These are phyloP conservation scores for Lecanosticta acicola DNA, from an alignment of 2,329 filamentous ascomycete genomes.

Conservation along the genomic window DNA sequence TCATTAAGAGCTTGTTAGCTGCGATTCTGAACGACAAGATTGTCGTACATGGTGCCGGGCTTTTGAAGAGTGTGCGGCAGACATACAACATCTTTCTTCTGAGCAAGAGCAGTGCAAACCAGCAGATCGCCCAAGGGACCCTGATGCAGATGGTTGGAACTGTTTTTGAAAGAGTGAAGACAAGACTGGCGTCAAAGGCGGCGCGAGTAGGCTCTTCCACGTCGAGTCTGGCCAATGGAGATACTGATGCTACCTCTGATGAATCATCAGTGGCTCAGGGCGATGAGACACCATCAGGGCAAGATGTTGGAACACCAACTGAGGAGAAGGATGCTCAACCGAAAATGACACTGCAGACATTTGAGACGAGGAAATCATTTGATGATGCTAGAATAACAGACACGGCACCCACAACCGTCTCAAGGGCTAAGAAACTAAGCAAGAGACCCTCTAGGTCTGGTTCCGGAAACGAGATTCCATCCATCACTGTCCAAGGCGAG, in stretches of 20 bases:
- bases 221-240: constrained; percentile 36
- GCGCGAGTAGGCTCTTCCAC: constrained; percentile 55
- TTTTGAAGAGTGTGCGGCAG: constrained; percentile 92
- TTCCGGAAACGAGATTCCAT: constrained; percentile 42
- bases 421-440: constrained; percentile 45
- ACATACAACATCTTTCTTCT: constrained; percentile 99
- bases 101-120: constrained; percentile 87
- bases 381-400: constrained; percentile 62
- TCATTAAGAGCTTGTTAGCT: constrained; percentile 91
- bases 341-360: constrained; percentile 63
- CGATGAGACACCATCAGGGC: constrained; percentile 23
- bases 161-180: constrained; percentile 91
- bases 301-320: constrained; percentile 38
- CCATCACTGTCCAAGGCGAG: constrained; percentile 31
- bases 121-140: constrained; percentile 94
- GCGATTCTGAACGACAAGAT: constrained; percentile 98
- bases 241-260: constrained; percentile 26
- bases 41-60: constrained; percentile 90
- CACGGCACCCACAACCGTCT: constrained; percentile 62
- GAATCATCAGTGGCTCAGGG: constrained; percentile 20
- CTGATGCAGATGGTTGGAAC: constrained; percentile 98
- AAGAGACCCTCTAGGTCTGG: constrained; percentile 34
- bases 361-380: constrained; percentile 61
- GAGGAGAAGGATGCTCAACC: constrained; percentile 44
- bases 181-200: constrained; percentile 80